Percentiles rank a stretch among this genome's conserved stretches.
Conservation (phyloP, 2,329 filamentous ascomycete species). For the Didymella pinodella region DNA sequence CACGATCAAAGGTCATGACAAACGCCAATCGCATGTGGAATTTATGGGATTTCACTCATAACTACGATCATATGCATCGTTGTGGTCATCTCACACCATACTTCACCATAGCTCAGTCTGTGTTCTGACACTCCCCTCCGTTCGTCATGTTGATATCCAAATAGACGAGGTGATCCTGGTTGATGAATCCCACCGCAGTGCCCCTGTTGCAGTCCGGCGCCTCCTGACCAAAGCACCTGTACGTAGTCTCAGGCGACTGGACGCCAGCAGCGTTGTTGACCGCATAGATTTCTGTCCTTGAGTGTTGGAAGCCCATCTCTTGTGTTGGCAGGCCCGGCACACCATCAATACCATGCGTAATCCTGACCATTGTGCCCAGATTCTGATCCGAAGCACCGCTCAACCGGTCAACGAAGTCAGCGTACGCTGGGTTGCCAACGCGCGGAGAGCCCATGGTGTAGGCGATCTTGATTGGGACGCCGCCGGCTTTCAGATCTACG, state of each 20-base stretch:
- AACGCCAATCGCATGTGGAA: neutral
- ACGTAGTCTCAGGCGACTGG: conserved; percentile 22
- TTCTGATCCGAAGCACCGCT: conserved; percentile 53
- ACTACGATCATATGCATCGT: neutral
- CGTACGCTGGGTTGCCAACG: conserved; percentile 66
- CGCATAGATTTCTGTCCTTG: conserved; percentile 69
- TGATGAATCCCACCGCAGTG: conserved; percentile 19
- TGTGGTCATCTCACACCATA: neutral
- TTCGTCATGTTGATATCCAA: conserved; percentile 23
- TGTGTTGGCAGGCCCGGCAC: conserved; percentile 70
- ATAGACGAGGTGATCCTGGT: conserved; percentile 26
- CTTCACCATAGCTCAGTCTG: neutral
- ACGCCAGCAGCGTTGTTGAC: conserved; percentile 14
- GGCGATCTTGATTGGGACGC: conserved; percentile 12
- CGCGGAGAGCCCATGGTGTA: conserved; percentile 64
- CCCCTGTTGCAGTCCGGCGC: conserved; percentile 24
- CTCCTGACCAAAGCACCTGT: conserved; percentile 28
- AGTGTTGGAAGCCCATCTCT: conserved; percentile 68
- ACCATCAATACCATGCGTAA: conserved; percentile 72
- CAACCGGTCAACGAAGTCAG: conserved; percentile 56
- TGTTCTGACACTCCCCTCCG: conserved; percentile 7
- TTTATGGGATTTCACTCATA: neutral
- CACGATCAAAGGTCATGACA: neutral
- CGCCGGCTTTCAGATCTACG: conserved; percentile 22
- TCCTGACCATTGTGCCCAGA: conserved; percentile 64